Evolutionary conservation across 768 basidiomycete species (phyloP), one percentile per base, ranked within the genome.

Genomic region (Chalciporus pseudorubinellus): DNA sequence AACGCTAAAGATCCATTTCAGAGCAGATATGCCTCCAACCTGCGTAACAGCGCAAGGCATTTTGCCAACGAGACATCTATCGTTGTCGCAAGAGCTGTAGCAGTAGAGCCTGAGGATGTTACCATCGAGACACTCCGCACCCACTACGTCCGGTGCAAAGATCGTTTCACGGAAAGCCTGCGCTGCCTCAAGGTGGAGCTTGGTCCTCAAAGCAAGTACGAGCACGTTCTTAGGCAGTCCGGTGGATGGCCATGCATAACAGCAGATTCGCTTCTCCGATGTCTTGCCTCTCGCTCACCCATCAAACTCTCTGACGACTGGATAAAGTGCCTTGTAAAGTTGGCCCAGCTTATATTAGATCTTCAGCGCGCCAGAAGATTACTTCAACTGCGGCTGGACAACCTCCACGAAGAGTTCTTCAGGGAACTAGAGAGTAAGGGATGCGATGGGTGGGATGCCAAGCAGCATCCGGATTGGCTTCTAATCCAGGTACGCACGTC

Each of bases 401-500:
- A 50, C n/a, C 63, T 60, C 14, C 44, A 48, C n/a, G 65, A 67
- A 12, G 70, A 70, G 5, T 63, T 71, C 38, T 59, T 44, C 28
- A 59, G 53, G 39, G 59, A 63, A 44, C 24, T 59, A 21, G 47
- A 53, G 26, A 62, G 53, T 16, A 39, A 36, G 11, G 61, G 53
- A 26, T 51, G 41, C 13, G 41, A 55, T 18, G 52, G 38, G 13
- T 52, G 49, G 46, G 42, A 59, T 26, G 50, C 47, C 12, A 34
- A 51, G 40, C 22, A 20, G n/a, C 48, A 69, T 53, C 59, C 66
- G 4, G 72, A 73, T 48, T 76, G 74, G 75, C 62, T 74, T 2
- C 56, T 76, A 38, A 68, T 76, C 21, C 74, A 77, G 64, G 70
- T 73, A 31, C 39, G 33, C 44, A 18, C 42, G 2, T 41, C 29